Percentiles rank a stretch among this genome's conserved stretches.
Conservation (phyloP, 257 asterid genomes). For the Nicotiana noctiflora region DNA sequence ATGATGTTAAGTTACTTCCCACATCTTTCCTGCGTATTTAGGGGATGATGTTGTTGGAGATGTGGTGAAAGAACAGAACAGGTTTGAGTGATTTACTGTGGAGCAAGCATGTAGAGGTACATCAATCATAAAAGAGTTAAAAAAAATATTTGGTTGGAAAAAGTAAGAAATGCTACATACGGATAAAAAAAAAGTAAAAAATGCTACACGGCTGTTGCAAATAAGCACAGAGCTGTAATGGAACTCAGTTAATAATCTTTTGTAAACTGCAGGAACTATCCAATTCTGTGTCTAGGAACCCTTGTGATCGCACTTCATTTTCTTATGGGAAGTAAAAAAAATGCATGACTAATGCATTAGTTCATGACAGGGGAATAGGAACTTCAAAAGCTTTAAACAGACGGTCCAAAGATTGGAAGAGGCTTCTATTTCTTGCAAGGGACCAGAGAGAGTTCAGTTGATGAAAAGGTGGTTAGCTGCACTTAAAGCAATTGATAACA, state of each 20-base stretch:
- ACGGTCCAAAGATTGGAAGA: slow-evolving; percentile 91
- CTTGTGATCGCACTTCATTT: background rate
- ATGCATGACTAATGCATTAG: background rate
- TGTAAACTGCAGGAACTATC: background rate
- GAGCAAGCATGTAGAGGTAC: background rate
- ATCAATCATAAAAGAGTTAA: background rate
- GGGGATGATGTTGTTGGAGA: background rate
- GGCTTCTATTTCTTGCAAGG: slow-evolving; percentile 89
- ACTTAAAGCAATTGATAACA: slow-evolving; percentile 50
- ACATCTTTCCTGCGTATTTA: background rate
- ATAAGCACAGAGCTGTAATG: background rate
- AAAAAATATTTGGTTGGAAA: background rate
- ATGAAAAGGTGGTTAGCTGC: slow-evolving; percentile 87
- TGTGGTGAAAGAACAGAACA: background rate
- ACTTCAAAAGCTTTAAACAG: slow-evolving; percentile 79
- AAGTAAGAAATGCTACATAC: background rate
- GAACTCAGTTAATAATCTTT: background rate
- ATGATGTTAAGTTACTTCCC: background rate
- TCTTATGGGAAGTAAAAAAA: background rate
- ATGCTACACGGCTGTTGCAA: background rate
- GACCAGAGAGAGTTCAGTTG: slow-evolving; percentile 77
- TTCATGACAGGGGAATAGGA: slow-evolving; percentile 54
- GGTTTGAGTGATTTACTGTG: background rate
- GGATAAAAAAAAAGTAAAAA: too few species aligned
- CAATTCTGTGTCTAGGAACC: background rate